phyloP scores from a whole-genome alignment of 176 grass and related monocot species.

The Musa itinerans region DNA sequence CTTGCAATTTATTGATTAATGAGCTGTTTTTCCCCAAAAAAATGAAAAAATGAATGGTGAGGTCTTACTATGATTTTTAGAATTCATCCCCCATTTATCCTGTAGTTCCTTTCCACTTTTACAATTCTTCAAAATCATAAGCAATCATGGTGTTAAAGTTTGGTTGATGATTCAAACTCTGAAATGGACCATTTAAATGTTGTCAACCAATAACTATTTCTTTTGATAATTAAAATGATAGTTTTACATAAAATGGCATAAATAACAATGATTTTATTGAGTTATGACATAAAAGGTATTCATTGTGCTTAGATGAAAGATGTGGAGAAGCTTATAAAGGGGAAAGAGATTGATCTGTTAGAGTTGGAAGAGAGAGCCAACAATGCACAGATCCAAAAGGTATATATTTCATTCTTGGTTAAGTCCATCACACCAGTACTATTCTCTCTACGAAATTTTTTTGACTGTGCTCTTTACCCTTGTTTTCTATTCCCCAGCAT shows the following conservation, averaged over 20 bases:
- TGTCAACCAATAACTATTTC: background rate
- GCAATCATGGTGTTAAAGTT: background rate
- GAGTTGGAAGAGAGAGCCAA: constrained; percentile 58
- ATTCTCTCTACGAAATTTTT: constrained; percentile 5
- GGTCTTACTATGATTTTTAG: background rate
- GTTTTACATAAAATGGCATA: background rate
- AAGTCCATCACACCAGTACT: background rate
- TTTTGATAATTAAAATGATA: background rate
- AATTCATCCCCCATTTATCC: background rate
- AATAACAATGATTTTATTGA: background rate
- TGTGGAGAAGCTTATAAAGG: constrained; percentile 53
- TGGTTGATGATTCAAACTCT: too few species aligned
- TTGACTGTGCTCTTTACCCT: background rate
- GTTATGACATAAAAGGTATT: background rate
- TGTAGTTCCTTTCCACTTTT: background rate
- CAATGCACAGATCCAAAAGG: constrained; percentile 60
- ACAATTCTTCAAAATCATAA: background rate
- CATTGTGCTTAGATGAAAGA: constrained; percentile 45
- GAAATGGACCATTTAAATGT: background rate
- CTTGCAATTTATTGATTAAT: background rate
- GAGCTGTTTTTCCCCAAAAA: background rate
- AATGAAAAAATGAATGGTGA: too few species aligned
- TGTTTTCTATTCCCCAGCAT: constrained; percentile 35
- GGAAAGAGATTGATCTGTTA: constrained; percentile 48
- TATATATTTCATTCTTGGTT: constrained; percentile 21